Evolutionary conservation across 345 rosid species (phyloP), one percentile per base, ranked within the genome.

Genomic region (Eutrema heterophyllum): DNA sequence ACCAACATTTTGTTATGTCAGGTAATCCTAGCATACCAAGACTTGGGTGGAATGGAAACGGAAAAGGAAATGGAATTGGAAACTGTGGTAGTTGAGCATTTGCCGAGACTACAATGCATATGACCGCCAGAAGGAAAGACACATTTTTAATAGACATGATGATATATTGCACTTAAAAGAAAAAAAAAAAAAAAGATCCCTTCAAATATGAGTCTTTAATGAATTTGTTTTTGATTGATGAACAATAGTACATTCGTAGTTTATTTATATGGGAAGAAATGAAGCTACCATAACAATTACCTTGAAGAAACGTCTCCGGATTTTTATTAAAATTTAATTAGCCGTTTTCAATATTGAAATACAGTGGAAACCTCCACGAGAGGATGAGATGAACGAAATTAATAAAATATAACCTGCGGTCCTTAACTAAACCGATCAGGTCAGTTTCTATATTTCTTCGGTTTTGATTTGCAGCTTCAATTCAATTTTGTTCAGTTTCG

Each of bases 211-310:
- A 39, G 15, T 65, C n/a, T 65, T 65, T 65, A 1, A 38, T 2
- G 15, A 51, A 9, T 38, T 68, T 68, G 7, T 12, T 48, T 69
- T 10, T 24, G 36, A 48, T 38, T 15, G 59, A 60, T 36, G 67
- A 60, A 27, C n/a, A 56, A 44, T 58, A 24, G 13, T 49, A 49
- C 8, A 32, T 15, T 12, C 41, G 3, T 46, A 24, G 74, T 5
- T 38, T 71, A 62, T 61, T 11, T 71, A 71, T 71, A 60, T 11
- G 32, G 51, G 27, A 27, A 13, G 15, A 50, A 60, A 48, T 27
- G 13, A 50, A 16, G 29, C 10, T 60, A 62, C 11, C 7, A 8
- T 70, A 46, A 10, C 9, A 38, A 59, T n/a, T 24, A 59, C 4
- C 10, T 45, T 58, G 14, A 35, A 4, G 21, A 38, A 70, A 70